Evolutionary conservation across 108 stramenopile species (phyloP), one percentile per base, ranked within the genome.

Genomic region (Cyclostephanos tholiformis): DNA sequence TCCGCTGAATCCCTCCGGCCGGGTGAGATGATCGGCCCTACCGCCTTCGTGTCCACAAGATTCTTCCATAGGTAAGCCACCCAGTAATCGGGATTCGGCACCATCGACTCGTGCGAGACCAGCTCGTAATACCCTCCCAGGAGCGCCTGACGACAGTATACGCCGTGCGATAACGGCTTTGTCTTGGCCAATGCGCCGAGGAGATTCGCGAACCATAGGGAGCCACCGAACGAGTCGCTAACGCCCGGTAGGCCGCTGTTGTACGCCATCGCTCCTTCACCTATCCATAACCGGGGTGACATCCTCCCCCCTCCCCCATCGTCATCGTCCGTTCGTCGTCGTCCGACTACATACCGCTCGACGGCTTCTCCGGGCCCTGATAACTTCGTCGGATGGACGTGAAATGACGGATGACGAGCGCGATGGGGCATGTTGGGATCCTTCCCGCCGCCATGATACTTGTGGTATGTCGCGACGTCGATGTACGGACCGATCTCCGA

Each of bases 21-120:
- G 0, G 75, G 67, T 14, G 75, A 76, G 9, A 64, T 1, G 41
- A 76, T 76, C 6, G 75, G 75, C 12, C 75, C 75, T 20, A 79
- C 68, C 10, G 65, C 77, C 22, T 19, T 59, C 10, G 43, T 56
- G 8, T 73, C 77, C 9, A 79, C 77, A 0, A 79, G 50, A 5
- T 58, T 20, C 32, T 79, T 79, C 77, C 77, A 79, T 32, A 75
- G 57, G 49, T 75, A 68, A 1, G 74, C 73, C 4, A 75, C 67
- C 77, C 77, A 79, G 41, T 79, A 79, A 69, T 79, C 77, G 9
- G 77, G 77, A 35, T 63, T 79, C 12, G 77, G 73, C 6, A 59
- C 38, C 16, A 79, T 41, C 30, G 49, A 48, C 17, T 79, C 73
- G 51, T 79, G 73, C 13, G 66, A 68, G 57, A 79, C 39, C 39